phyloP scores from a whole-genome alignment of 768 basidiomycete species.

The Leccinum disarticulatum region DNA sequence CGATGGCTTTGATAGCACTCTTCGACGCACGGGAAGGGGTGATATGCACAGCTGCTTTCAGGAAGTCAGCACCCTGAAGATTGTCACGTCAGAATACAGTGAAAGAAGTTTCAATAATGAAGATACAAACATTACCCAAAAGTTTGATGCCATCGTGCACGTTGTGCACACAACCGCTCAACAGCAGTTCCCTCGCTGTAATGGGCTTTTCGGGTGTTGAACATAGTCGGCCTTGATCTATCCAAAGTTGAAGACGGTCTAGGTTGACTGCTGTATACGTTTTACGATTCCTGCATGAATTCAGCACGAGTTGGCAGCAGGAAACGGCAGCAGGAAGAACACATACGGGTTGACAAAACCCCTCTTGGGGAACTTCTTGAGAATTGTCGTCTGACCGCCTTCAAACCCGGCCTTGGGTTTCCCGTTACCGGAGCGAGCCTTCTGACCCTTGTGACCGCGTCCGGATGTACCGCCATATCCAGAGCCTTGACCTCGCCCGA shows the following conservation, averaged over 20 bases:
- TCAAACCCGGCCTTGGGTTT: constrained; percentile 85
- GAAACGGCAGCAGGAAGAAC: neutral
- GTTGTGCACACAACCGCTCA: constrained; percentile 86
- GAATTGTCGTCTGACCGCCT: constrained; percentile 95
- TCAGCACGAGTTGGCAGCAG: neutral
- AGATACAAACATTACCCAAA: constrained; percentile 67
- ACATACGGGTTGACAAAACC: constrained; percentile 93
- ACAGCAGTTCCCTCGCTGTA: constrained; percentile 80
- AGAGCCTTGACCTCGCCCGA: constrained; percentile 91
- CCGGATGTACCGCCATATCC: constrained; percentile 91
- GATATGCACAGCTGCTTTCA: constrained; percentile 75
- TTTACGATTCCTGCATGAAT: constrained; percentile 61
- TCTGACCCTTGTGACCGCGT: constrained; percentile 94
- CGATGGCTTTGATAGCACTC: constrained; percentile 82
- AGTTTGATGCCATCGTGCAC: constrained; percentile 91
- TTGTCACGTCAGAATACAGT: neutral
- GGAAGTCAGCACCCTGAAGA: constrained; percentile 59
- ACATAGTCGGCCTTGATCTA: constrained; percentile 77
- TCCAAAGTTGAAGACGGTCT: constrained; percentile 87
- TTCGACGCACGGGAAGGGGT: constrained; percentile 83
- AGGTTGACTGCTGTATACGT: constrained; percentile 83
- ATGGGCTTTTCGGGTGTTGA: constrained; percentile 82
- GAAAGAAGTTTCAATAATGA: neutral
- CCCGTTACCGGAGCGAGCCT: constrained; percentile 86
- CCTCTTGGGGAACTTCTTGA: constrained; percentile 86